phyloP scores from a whole-genome alignment of 2,329 filamentous ascomycete genomes.

The Chrysosphaeria jannelii region DNA sequence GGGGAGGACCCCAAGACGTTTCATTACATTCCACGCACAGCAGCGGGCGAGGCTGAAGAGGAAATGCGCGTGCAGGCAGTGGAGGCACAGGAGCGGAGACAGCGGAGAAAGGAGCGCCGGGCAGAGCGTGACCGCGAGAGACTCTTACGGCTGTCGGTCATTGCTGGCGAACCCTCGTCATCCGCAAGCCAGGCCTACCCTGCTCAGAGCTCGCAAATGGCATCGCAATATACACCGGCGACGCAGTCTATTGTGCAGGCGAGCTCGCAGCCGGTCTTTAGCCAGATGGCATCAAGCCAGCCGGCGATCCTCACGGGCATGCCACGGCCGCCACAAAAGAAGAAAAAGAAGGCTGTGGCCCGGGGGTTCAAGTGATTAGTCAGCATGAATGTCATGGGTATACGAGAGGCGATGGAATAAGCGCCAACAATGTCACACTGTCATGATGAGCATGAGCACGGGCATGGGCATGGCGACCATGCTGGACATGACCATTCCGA shows the following conservation, averaged over 20 bases:
- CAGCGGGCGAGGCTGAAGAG: slow-evolving; percentile 2
- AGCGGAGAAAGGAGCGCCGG: slow-evolving; percentile 7
- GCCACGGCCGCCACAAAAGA: slow-evolving; percentile 9
- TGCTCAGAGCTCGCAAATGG: too few species aligned
- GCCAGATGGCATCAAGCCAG: slow-evolving; percentile 4
- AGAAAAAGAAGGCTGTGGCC: slow-evolving; percentile 15
- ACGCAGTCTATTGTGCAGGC: slow-evolving; percentile 2
- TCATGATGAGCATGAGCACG: slow-evolving; percentile 3
- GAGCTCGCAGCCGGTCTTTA: slow-evolving; percentile 2
- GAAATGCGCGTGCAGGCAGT: slow-evolving; percentile 3
- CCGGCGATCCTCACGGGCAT: slow-evolving; percentile 1
- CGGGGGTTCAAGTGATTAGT: slow-evolving; percentile 13
- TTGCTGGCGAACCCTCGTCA: not conserved
- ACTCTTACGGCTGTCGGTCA: slow-evolving; percentile 1
- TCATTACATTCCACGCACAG: slow-evolving; percentile 6
- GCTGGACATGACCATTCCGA: slow-evolving; percentile 61
- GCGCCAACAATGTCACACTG: too few species aligned
- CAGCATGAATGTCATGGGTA: too few species aligned
- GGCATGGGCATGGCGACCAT: slow-evolving; percentile 18
- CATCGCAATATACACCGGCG: too few species aligned
- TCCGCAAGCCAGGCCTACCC: too few species aligned
- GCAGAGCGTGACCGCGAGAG: slow-evolving; percentile 4
- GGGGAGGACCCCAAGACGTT: slow-evolving; percentile 9
- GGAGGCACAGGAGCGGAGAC: slow-evolving; percentile 6
- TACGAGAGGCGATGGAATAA: too few species aligned